Percentiles rank a stretch among this genome's conserved stretches.
phyloP scores from a whole-genome alignment of 2,329 filamentous ascomycete species.

The Xylariaceae sp. region DNA sequence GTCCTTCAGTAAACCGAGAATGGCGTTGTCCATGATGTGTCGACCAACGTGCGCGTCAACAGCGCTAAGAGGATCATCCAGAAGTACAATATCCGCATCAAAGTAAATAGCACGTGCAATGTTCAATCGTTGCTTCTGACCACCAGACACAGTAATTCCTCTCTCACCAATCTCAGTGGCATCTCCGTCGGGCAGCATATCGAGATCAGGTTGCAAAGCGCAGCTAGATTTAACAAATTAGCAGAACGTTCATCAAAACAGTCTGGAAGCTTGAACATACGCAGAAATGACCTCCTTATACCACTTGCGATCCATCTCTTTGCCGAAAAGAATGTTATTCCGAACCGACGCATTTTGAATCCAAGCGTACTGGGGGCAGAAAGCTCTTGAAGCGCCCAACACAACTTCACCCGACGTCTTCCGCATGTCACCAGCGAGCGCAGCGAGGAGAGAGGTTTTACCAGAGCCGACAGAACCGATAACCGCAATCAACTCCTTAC shows the following conservation, averaged over 20 bases:
- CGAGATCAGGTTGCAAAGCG: conserved; percentile 76
- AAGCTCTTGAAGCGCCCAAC: conserved; percentile 75
- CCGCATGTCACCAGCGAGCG: conserved; percentile 90
- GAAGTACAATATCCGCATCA: conserved; percentile 60
- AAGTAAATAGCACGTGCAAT: conserved; percentile 80
- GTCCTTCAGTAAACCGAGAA: conserved; percentile 78
- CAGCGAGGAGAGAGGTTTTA: conserved; percentile 83
- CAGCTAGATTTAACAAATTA: conserved; percentile 47
- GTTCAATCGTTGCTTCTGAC: conserved; percentile 91
- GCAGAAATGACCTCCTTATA: conserved; percentile 79
- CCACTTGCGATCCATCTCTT: conserved; percentile 68
- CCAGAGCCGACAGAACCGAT: conserved; percentile 87
- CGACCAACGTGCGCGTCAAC: conserved; percentile 66
- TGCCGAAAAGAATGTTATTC: conserved; percentile 89
- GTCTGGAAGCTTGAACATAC: conserved; percentile 36
- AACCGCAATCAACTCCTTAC: conserved; percentile 75
- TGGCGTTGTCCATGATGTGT: conserved; percentile 88
- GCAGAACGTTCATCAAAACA: conserved; percentile 9
- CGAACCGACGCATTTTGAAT: conserved; percentile 87
- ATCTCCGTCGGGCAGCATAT: conserved; percentile 89
- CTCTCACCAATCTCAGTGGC: conserved; percentile 90
- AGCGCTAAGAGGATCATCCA: conserved; percentile 65
- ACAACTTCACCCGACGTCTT: conserved; percentile 68
- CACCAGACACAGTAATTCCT: conserved; percentile 91
- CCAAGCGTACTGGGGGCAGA: conserved; percentile 96